These are phyloP conservation scores for Samsoniella hepiali DNA, from an alignment of 2,329 filamentous ascomycete genomes.

Conservation along the genomic window DNA sequence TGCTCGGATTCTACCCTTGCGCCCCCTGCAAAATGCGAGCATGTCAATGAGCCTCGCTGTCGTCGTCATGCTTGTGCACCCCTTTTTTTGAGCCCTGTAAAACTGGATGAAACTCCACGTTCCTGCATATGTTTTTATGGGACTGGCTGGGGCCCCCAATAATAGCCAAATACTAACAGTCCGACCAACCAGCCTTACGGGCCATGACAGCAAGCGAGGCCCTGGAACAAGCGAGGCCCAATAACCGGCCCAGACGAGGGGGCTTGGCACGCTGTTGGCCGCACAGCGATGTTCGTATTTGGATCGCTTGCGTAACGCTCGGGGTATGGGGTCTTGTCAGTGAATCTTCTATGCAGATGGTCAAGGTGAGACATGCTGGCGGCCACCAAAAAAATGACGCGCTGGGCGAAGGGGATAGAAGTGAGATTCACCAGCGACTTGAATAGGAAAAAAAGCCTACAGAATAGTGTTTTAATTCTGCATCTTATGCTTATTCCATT, in stretches of 20 bases:
- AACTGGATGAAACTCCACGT: constrained; percentile 7
- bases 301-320: not conserved
- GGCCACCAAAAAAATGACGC: too few species aligned
- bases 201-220: not conserved
- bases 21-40: too few species aligned
- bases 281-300: not conserved
- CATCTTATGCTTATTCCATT: too few species aligned
- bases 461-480: too few species aligned
- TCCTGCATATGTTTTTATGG: not conserved
- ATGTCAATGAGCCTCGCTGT: not conserved
- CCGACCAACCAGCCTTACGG: not conserved
- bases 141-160: not conserved
- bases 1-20: constrained; percentile 5
- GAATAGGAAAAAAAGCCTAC: too few species aligned
- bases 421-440: too few species aligned
- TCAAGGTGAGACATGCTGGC: not conserved
- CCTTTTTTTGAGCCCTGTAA: not conserved
- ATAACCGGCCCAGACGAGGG: not conserved
- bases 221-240: not conserved
- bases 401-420: too few species aligned
- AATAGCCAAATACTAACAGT: not conserved
- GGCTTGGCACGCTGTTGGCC: not conserved
- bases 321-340: not conserved
- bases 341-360: not conserved
- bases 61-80: not conserved